A percentile compares a stretch with the other conserved stretches of the same genome.
phyloP scores from a whole-genome alignment of 257 asterid species.

The Capsicum pubescens region DNA sequence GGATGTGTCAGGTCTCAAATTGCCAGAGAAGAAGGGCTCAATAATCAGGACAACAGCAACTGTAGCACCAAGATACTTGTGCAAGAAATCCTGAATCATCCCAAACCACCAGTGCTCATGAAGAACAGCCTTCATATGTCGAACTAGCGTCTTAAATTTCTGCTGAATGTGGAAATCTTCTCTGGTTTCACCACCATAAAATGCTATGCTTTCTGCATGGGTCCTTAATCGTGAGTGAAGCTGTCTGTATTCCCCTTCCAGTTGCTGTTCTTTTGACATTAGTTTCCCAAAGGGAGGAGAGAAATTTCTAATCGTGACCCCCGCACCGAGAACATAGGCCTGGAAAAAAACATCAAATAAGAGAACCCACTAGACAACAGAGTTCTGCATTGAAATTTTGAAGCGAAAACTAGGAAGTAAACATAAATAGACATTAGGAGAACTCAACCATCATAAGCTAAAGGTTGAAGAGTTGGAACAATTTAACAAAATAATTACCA shows the following conservation, averaged over 20 bases:
- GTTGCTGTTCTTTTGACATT: slow-evolving; percentile 92
- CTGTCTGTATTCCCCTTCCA: slow-evolving; percentile 99
- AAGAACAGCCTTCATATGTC: slow-evolving; percentile 86
- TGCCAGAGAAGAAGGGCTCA: slow-evolving; percentile 97
- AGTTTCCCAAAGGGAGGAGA: slow-evolving; percentile 95
- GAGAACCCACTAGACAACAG: slow-evolving; percentile 31
- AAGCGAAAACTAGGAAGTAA: slow-evolving; percentile 25
- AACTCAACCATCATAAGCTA: slow-evolving; percentile 1
- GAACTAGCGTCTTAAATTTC: slow-evolving; percentile 77
- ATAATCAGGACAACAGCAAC: slow-evolving; percentile 97
- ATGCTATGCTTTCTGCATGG: slow-evolving; percentile 98
- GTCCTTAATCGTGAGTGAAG: slow-evolving; percentile 96
- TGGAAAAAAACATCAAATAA: slow-evolving; percentile 45
- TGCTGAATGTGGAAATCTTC: slow-evolving; percentile 91
- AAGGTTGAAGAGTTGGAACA: slow-evolving; percentile 31
- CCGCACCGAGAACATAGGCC: slow-evolving; percentile 99
- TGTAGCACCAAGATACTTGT: slow-evolving; percentile 99
- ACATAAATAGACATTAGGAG: slow-evolving; percentile 10
- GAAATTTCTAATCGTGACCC: slow-evolving; percentile 78
- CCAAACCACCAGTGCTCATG: slow-evolving; percentile 99
- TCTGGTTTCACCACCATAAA: slow-evolving; percentile 94
- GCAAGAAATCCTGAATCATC: slow-evolving; percentile 97
- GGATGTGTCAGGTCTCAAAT: slow-evolving; percentile 87
- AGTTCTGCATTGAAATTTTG: slow-evolving; percentile 32
- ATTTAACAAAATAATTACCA: slow-evolving; percentile 52